A percentile compares a stretch with the other conserved stretches of the same genome.
Conservation (phyloP, 2,329 filamentous ascomycete genomes). For the Sporothrix dimorphospora region DNA sequence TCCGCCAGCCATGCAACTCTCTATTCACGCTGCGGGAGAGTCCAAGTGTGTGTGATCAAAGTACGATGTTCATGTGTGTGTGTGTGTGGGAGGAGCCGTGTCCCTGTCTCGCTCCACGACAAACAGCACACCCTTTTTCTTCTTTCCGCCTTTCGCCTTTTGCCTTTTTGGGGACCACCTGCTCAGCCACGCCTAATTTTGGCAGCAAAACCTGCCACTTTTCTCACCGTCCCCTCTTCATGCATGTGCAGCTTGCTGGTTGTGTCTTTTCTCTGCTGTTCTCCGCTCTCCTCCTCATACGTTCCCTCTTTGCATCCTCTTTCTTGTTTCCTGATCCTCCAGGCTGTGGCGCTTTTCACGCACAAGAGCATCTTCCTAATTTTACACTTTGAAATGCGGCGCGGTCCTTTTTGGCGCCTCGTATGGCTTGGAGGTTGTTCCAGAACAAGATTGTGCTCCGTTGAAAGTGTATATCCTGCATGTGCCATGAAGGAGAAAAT, state of each 20-base stretch:
- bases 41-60: not conserved
- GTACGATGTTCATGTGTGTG: not conserved
- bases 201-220: not conserved
- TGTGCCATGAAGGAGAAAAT: not conserved
- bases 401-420: not conserved
- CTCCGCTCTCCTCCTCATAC: not conserved
- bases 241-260: constrained; percentile 15
- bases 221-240: not conserved
- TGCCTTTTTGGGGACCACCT: not conserved
- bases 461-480: not conserved
- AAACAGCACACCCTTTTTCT: not conserved
- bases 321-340: not conserved
- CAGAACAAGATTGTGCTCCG: not conserved
- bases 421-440: not conserved
- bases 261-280: not conserved
- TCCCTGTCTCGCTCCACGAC: not conserved
- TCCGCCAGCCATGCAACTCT: not conserved
- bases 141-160: not conserved
- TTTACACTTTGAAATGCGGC: constrained; percentile 2
- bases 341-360: not conserved
- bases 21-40: not conserved
- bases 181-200: constrained; percentile 19
- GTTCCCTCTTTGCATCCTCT: not conserved
- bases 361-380: not conserved
- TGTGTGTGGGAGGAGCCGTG: constrained; percentile 3